Evolutionary conservation across 2,329 filamentous ascomycete genomes (phyloP).

Genomic region (Calonectria honghensis): DNA sequence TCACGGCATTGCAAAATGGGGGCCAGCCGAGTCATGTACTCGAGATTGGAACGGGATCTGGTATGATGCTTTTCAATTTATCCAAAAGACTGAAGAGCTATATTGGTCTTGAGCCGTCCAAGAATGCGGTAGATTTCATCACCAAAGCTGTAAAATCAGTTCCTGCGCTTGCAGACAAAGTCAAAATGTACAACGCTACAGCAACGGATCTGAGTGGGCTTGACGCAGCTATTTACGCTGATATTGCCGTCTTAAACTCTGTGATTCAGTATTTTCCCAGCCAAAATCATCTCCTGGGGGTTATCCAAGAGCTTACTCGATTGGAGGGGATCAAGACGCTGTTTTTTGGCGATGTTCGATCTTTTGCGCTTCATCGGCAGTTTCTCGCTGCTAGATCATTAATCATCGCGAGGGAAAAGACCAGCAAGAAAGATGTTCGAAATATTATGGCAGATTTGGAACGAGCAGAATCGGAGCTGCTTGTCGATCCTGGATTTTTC

Average conservation of each 20-base stretch:
- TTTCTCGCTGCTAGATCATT: constrained; percentile 43
- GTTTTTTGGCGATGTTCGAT: constrained; percentile 52
- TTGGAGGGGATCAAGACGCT: constrained; percentile 29
- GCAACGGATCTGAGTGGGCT: constrained; percentile 44
- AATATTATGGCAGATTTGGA: constrained; percentile 44
- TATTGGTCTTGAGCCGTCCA: neutral
- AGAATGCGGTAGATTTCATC: neutral
- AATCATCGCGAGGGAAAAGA: neutral
- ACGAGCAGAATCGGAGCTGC: neutral
- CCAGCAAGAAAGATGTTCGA: constrained; percentile 33
- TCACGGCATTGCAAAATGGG: neutral
- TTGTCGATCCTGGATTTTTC: neutral
- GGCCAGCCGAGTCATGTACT: neutral
- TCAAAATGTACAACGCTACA: constrained; percentile 46
- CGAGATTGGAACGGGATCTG: constrained; percentile 5
- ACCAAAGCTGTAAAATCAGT: neutral
- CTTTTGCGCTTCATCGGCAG: constrained; percentile 43
- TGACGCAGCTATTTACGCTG: constrained; percentile 27
- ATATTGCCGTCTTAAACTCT: constrained; percentile 54
- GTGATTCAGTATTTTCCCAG: constrained; percentile 56
- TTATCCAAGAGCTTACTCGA: constrained; percentile 40
- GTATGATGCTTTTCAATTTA: constrained; percentile 12
- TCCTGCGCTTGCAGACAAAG: constrained; percentile 36
- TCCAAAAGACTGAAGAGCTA: neutral
- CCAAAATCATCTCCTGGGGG: constrained; percentile 46